Evolutionary conservation across 768 basidiomycete genomes (phyloP).

Genomic region (Multifurca ochricompacta): DNA sequence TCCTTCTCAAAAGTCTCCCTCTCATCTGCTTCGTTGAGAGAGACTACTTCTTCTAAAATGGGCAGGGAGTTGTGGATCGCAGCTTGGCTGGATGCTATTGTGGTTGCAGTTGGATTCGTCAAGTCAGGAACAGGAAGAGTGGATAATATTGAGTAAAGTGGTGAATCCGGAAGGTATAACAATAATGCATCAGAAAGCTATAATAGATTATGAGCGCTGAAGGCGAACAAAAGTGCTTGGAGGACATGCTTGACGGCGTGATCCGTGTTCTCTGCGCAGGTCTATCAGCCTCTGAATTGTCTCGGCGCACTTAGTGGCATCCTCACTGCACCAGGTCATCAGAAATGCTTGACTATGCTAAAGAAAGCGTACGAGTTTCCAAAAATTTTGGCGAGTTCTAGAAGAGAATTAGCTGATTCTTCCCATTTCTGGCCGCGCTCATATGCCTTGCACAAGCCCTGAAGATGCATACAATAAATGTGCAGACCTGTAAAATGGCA

Average conservation of each 20-base stretch:
- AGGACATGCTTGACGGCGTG: constrained; percentile 43
- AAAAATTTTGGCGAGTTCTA: constrained; percentile 51
- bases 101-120: constrained; percentile 61
- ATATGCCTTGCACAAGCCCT: constrained; percentile 72
- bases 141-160: constrained; percentile 52
- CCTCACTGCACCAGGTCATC: constrained; percentile 25
- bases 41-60: constrained; percentile 63
- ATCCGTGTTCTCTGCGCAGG: constrained; percentile 52
- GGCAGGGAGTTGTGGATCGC: constrained; percentile 66
- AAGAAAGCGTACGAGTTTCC: constrained; percentile 42
- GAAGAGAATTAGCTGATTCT: constrained; percentile 44
- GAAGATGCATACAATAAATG: background rate
- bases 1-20: constrained; percentile 50
- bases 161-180: constrained; percentile 68
- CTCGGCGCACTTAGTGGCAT: constrained; percentile 75
- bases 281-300: constrained; percentile 69
- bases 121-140: constrained; percentile 65
- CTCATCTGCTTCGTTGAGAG: constrained; percentile 58
- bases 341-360: background rate
- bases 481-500: constrained; percentile 13
- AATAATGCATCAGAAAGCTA: constrained; percentile 63
- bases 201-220: background rate
- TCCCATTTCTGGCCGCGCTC: constrained; percentile 57
- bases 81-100: constrained; percentile 48
- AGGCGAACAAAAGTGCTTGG: background rate